A percentile compares a stretch with the other conserved stretches of the same genome.
phyloP scores from a whole-genome alignment of 805 yeast species.

The Pichia cabralensis region DNA sequence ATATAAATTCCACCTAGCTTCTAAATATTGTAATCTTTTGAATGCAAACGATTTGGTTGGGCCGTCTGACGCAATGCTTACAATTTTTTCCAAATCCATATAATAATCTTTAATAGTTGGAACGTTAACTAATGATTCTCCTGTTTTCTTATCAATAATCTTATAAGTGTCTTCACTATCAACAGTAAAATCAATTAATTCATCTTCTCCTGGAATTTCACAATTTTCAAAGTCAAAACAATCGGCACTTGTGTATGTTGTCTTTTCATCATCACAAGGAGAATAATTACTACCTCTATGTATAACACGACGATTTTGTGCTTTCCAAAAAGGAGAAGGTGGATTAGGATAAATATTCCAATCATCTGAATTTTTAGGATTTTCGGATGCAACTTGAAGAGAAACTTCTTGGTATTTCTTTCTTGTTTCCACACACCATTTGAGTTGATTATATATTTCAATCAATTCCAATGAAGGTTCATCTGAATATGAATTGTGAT shows the following conservation, averaged over 20 bases:
- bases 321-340: slow-evolving; percentile 80
- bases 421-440: slow-evolving; percentile 61
- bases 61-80: slow-evolving; percentile 79
- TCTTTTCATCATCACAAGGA: not conserved
- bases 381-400: slow-evolving; percentile 60
- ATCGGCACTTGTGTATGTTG: slow-evolving; percentile 1
- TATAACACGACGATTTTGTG: slow-evolving; percentile 6
- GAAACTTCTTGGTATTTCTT: slow-evolving; percentile 66
- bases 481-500: slow-evolving; percentile 40
- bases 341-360: slow-evolving; percentile 92
- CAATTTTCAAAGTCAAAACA: slow-evolving; percentile 50
- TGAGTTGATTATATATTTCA: slow-evolving; percentile 51
- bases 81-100: slow-evolving; percentile 65
- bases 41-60: slow-evolving; percentile 96
- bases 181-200: slow-evolving; percentile 30
- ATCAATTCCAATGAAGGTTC: slow-evolving; percentile 60
- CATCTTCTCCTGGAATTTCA: slow-evolving; percentile 42
- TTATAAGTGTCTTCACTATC: slow-evolving; percentile 63
- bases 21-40: slow-evolving; percentile 84
- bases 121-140: slow-evolving; percentile 40
- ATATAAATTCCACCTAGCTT: slow-evolving; percentile 94
- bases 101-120: slow-evolving; percentile 86
- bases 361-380: slow-evolving; percentile 67
- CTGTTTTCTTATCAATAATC: slow-evolving; percentile 19
- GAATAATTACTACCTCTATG: too few relatives aligned